Conservation (phyloP, 139 green algal genomes). For the Eudorina sp. region DNA sequence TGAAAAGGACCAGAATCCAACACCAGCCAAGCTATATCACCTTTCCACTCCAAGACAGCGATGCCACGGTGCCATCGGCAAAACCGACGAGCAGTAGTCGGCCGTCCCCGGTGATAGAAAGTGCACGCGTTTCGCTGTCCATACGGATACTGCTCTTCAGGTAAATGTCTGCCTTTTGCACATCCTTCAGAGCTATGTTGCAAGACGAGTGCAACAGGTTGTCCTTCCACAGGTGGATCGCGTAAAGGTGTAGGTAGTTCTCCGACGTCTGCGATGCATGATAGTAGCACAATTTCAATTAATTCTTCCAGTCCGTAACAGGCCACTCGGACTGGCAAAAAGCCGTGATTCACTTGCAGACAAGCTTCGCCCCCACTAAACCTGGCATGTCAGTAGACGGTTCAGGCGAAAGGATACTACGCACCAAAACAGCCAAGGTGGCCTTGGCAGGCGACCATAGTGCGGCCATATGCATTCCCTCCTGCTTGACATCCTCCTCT, state of each 20-base stretch:
- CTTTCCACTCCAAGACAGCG: conserved; percentile 78
- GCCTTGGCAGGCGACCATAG: conserved; percentile 72
- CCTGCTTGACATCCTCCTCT: conserved; percentile 60
- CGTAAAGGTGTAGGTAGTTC: conserved; percentile 78
- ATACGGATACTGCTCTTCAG: conserved; percentile 67
- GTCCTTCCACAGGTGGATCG: conserved; percentile 71
- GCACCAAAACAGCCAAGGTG: conserved; percentile 77
- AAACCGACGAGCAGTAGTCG: conserved; percentile 70
- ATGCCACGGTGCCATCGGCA: conserved; percentile 70
- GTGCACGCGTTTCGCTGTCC: conserved; percentile 36
- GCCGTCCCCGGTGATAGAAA: conserved; percentile 62
- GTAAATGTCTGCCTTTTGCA: conserved; percentile 71
- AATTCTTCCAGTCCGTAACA: too few species aligned
- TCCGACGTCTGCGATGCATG: conserved; percentile 69
- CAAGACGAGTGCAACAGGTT: conserved; percentile 46
- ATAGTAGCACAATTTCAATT: background rate
- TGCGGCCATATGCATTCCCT: conserved; percentile 72
- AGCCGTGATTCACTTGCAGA: too few species aligned
- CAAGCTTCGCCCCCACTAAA: too few species aligned
- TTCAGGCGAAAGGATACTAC: too few species aligned
- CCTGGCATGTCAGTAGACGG: too few species aligned
- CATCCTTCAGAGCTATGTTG: conserved; percentile 20
- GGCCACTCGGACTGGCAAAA: too few species aligned
- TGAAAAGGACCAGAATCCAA: too few species aligned
- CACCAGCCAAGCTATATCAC: conserved; percentile 51